phyloP scores from a whole-genome alignment of 2,329 filamentous ascomycete genomes.

The Pestalotiopsis fici region DNA sequence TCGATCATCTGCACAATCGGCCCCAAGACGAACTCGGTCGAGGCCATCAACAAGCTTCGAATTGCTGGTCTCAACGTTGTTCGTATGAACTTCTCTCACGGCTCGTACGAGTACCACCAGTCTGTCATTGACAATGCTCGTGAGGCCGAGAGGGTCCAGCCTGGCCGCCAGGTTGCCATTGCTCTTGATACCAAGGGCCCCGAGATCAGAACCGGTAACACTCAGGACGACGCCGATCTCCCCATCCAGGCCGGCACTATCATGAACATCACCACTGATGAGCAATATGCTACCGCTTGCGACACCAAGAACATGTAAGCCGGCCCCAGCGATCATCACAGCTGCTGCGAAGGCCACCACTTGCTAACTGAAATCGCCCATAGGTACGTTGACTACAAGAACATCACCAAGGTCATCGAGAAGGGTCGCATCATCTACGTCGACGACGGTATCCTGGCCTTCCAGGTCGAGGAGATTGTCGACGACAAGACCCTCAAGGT shows the following conservation, averaged over 20 bases:
- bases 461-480: conserved; percentile 85
- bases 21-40: conserved; percentile 97
- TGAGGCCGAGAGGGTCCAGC: conserved; percentile 75
- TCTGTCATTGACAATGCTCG: conserved; percentile 96
- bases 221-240: conserved; percentile 84
- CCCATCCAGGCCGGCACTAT: conserved; percentile 81
- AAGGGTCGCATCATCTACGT: conserved; percentile 94
- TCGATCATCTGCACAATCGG: conserved; percentile 99
- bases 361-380: background rate
- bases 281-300: conserved; percentile 81
- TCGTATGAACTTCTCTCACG: conserved; percentile 99
- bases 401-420: conserved; percentile 98
- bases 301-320: conserved; percentile 92
- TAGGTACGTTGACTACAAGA: conserved; percentile 99
- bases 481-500: conserved; percentile 88
- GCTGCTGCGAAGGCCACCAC: background rate
- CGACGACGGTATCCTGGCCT: conserved; percentile 96
- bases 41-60: conserved; percentile 95
- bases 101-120: conserved; percentile 95
- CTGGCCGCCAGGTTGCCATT: conserved; percentile 90
- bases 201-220: conserved; percentile 64
- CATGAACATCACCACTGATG: conserved; percentile 96
- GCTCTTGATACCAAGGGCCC: conserved; percentile 77
- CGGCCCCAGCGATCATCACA: background rate
- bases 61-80: conserved; percentile 93